phyloP scores from a whole-genome alignment of 345 rosid genomes.

The Aurinia saxatilis region DNA sequence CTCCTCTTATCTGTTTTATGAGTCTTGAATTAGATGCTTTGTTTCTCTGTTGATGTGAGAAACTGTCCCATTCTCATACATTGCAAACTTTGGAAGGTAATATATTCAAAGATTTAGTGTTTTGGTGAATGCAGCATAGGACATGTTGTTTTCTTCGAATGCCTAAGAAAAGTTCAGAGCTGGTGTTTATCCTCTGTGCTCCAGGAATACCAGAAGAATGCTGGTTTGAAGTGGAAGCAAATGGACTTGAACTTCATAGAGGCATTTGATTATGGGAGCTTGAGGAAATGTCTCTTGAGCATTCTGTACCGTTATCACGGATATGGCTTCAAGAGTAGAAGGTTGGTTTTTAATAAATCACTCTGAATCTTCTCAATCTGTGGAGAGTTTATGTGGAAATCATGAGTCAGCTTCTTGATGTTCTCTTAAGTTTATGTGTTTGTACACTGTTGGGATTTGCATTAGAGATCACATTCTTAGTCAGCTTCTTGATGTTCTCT shows the following conservation, averaged over 20 bases:
- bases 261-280: slow-evolving; percentile 38
- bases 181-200: slow-evolving; percentile 69
- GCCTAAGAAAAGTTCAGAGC: slow-evolving; percentile 70
- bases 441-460: too few relatives aligned
- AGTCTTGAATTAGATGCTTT: background rate
- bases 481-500: too few relatives aligned
- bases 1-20: background rate
- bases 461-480: too few relatives aligned
- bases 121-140: slow-evolving; percentile 56
- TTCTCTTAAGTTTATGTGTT: too few relatives aligned
- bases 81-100: slow-evolving; percentile 87
- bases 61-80: slow-evolving; percentile 87
- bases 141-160: slow-evolving; percentile 82
- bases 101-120: background rate
- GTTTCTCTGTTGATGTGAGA: slow-evolving; percentile 55
- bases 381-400: too few relatives aligned
- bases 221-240: slow-evolving; percentile 53
- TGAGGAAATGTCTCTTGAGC: slow-evolving; percentile 63
- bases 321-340: slow-evolving; percentile 55
- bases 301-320: slow-evolving; percentile 72
- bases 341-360: too few relatives aligned
- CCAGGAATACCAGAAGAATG: slow-evolving; percentile 65
- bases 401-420: too few relatives aligned
- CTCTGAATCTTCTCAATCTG: too few relatives aligned
- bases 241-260: slow-evolving; percentile 60